A percentile compares a stretch with the other conserved stretches of the same genome.
Evolutionary conservation across 345 rosid genomes (phyloP).

Genomic region (Sonneratia alba): DNA sequence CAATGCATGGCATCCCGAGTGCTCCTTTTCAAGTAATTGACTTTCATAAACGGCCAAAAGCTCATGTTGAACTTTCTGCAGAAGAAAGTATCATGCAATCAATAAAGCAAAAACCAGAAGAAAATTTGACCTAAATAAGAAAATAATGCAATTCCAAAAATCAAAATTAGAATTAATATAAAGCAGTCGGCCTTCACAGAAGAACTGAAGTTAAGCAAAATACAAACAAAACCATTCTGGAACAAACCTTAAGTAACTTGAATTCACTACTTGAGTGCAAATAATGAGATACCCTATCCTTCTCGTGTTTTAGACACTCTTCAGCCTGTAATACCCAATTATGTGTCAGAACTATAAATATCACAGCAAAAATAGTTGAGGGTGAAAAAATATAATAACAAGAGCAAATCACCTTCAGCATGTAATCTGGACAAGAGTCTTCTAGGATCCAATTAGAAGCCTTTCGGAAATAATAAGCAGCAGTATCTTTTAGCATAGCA

Average conservation of each 20-base stretch:
- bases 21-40: constrained; percentile 48
- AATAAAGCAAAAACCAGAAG: neutral
- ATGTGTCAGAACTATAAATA: neutral
- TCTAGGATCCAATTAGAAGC: constrained; percentile 57
- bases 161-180: neutral
- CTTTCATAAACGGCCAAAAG: constrained; percentile 33
- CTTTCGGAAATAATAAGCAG: constrained; percentile 52
- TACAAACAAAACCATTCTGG: neutral
- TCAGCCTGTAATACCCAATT: constrained; percentile 29
- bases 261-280: constrained; percentile 40
- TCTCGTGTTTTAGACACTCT: constrained; percentile 52
- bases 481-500: constrained; percentile 38
- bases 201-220: neutral
- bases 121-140: neutral
- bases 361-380: neutral
- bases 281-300: constrained; percentile 45
- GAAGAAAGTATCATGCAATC: constrained; percentile 2
- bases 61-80: constrained; percentile 52
- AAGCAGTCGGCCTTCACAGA: neutral
- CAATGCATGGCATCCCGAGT: constrained; percentile 55
- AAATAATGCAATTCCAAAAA: neutral
- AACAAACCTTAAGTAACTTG: constrained; percentile 50
- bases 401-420: constrained; percentile 31
- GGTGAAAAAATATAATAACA: constrained; percentile 1
- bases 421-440: constrained; percentile 51